Conservation (phyloP, 1,139 yeast genomes). For the Kodamaea arcana region DNA sequence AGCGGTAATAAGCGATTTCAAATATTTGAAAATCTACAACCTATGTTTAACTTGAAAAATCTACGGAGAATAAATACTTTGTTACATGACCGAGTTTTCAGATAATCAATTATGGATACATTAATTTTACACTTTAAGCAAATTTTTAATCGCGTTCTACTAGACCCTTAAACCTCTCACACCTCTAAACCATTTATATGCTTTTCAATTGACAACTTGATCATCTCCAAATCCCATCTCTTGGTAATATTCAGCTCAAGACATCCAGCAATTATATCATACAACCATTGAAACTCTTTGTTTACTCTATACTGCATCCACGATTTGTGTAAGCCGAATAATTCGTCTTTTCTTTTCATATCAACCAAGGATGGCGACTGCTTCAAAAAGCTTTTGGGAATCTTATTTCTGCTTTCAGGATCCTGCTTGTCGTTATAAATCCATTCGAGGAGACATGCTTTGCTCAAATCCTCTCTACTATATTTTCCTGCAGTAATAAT, state of each 20-base stretch:
- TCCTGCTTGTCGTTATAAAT: conserved; percentile 17
- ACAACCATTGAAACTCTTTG: conserved; percentile 27
- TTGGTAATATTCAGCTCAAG: conserved; percentile 47
- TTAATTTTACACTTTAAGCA: no score
- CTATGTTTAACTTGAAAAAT: no score
- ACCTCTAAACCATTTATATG: neutral
- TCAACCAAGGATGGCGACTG: conserved; percentile 21
- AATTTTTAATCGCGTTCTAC: no score
- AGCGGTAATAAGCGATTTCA: no score
- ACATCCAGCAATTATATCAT: conserved; percentile 52
- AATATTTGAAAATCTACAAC: no score
- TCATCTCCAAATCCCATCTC: conserved; percentile 47
- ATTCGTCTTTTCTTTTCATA: conserved; percentile 18
- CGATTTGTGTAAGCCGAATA: conserved; percentile 14
- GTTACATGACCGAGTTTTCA: no score
- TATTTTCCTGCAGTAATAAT: conserved; percentile 68
- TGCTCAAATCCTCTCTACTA: conserved; percentile 40
- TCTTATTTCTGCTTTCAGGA: conserved; percentile 6
- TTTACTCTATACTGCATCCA: conserved; percentile 22
- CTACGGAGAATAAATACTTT: no score
- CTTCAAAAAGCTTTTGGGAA: conserved; percentile 5
- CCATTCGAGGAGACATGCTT: conserved; percentile 30
- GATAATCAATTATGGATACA: no score
- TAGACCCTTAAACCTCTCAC: no score
- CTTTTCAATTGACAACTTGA: conserved; percentile 11